A percentile compares a stretch with the other conserved stretches of the same genome.
Evolutionary conservation across 2,329 filamentous ascomycete species (phyloP).

Genomic region (Parastagonospora avenae): DNA sequence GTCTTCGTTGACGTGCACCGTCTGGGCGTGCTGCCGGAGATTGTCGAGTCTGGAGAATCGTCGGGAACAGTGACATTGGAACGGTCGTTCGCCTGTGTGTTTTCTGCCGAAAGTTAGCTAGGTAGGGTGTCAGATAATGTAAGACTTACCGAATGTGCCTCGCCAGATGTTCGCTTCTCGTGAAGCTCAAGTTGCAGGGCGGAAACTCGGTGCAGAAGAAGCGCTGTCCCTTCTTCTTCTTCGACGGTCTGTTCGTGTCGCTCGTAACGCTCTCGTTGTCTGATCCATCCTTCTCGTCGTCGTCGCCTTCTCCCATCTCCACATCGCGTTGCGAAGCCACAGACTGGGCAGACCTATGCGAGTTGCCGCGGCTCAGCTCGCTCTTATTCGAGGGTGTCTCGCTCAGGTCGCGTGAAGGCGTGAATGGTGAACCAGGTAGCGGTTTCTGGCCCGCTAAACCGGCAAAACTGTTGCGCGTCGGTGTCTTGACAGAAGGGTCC

Average conservation of each 20-base stretch:
- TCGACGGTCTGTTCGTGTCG: slow-evolving; percentile 73
- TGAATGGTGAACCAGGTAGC: slow-evolving; percentile 50
- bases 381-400: slow-evolving; percentile 42
- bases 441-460: slow-evolving; percentile 54
- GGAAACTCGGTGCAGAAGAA: slow-evolving; percentile 97
- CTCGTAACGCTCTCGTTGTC: slow-evolving; percentile 57
- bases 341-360: slow-evolving; percentile 67
- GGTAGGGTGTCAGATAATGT: slow-evolving; percentile 1
- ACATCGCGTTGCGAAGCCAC: slow-evolving; percentile 70
- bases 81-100: slow-evolving; percentile 95
- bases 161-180: slow-evolving; percentile 91
- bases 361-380: slow-evolving; percentile 60
- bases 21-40: slow-evolving; percentile 93
- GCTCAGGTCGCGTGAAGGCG: slow-evolving; percentile 53
- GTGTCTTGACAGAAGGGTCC: slow-evolving; percentile 60
- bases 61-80: slow-evolving; percentile 92
- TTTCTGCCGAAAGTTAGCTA: slow-evolving; percentile 64
- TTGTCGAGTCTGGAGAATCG: slow-evolving; percentile 95
- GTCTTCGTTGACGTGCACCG: slow-evolving; percentile 95
- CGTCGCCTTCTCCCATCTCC: slow-evolving; percentile 75
- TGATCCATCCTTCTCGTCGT: slow-evolving; percentile 62
- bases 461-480: slow-evolving; percentile 62
- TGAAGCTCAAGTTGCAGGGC: slow-evolving; percentile 93
- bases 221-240: slow-evolving; percentile 95
- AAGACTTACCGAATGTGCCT: slow-evolving; percentile 80